Evolutionary conservation across 371 early-diverging fungal species (phyloP), one percentile per base, ranked within the genome.

Genomic region (Syncephalastrum monosporum): DNA sequence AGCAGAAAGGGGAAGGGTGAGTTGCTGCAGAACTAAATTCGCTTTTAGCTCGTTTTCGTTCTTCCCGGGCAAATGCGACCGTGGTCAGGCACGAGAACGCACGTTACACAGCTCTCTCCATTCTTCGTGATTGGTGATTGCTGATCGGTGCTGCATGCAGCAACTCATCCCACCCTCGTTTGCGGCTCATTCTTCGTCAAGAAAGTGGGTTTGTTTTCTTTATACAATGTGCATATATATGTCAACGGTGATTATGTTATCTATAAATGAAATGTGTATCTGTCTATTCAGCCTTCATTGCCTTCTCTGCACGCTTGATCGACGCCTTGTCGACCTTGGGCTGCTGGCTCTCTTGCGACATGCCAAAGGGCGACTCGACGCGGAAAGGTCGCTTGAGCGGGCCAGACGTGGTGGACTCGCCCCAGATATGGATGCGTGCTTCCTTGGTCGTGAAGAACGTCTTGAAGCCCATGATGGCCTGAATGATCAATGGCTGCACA

Each of bases 371-470:
- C 55, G 78, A 75, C 17, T 81, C 82, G 16, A 77, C 82, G 60
- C 85, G 82, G 87, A 91, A 93, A 19, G 95, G 95, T 52, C 95
- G 84, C 57, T 72, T 77, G 56, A 92, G 72, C 15, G 84, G 85
- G 55, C 89, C 93, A 27, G 73, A 79, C 21, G 92, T 84, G 10
- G 84, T 73, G 3, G 49, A 41, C 68, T 87, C 77, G 42, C 85
- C 82, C 65, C 90, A 77, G 42, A 93, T 48, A 64, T 92, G 83
- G 63, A 95, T 79, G 66, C 83, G 72, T 58, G 91, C 85, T 38
- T 90, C 72, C 67, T 83, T 89, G 65, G 77, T 72, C 24, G 51
- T 57, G 21, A 57, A 71, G 47, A 55, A 65, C 12, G 56, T 60
- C 45, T 65, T 68, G 60, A 55, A 63, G 5, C 50, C 62, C 29